Percentiles rank a stretch among this genome's conserved stretches.
Conservation (phyloP, 2,329 filamentous ascomycete genomes). For the Cladobotryum mycophilum region DNA sequence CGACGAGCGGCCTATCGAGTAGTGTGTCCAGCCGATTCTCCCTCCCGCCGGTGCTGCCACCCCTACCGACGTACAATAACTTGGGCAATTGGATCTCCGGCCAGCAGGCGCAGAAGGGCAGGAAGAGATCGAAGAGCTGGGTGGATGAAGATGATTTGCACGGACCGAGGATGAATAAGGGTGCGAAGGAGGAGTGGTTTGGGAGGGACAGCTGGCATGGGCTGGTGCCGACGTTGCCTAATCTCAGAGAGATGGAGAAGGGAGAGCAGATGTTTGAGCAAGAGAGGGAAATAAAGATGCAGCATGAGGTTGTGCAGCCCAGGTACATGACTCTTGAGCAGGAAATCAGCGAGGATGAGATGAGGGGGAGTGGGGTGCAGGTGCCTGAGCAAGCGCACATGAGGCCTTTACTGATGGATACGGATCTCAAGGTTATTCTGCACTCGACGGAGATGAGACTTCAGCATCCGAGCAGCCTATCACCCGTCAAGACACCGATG, state of each 20-base stretch:
- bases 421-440: constrained; percentile 46
- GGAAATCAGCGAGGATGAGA: constrained; percentile 5
- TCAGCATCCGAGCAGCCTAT: constrained; percentile 30
- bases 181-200: constrained; percentile 22
- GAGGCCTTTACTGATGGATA: constrained; percentile 32
- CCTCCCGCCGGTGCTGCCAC: constrained; percentile 27
- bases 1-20: constrained; percentile 14
- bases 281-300: constrained; percentile 6
- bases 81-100: background rate
- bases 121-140: constrained; percentile 32
- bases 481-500: constrained; percentile 25
- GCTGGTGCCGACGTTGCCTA: constrained; percentile 32
- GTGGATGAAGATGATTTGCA: constrained; percentile 44
- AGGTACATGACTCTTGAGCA: constrained; percentile 6
- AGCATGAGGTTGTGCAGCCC: constrained; percentile 1
- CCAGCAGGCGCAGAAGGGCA: constrained; percentile 16
- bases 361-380: constrained; percentile 7
- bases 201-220: constrained; percentile 29
- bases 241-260: constrained; percentile 22
- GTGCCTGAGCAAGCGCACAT: constrained; percentile 15
- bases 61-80: constrained; percentile 27
- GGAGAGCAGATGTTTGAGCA: constrained; percentile 8
- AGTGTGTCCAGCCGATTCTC: constrained; percentile 13
- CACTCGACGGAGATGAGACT: constrained; percentile 47
- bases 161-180: constrained; percentile 36